Evolutionary conservation across 306 rosid species (phyloP).

Genomic region (Lathyrus sativus): DNA sequence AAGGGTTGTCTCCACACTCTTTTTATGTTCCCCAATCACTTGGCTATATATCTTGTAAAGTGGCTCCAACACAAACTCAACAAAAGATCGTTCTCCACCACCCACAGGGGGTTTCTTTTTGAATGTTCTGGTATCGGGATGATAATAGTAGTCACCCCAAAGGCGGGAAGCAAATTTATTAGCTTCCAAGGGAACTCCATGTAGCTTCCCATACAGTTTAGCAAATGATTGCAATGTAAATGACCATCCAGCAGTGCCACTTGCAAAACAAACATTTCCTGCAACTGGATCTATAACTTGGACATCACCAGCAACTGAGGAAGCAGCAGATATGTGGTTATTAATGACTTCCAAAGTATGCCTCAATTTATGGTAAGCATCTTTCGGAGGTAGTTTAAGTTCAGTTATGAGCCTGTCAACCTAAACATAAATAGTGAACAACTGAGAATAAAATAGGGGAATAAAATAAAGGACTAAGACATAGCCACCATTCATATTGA

Average conservation of each 20-base stretch:
- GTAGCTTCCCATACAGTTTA: constrained; percentile 81
- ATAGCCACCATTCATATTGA: not conserved
- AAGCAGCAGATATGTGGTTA: constrained; percentile 79
- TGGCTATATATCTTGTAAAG: constrained; percentile 93
- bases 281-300: constrained; percentile 88
- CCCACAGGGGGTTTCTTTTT: constrained; percentile 81
- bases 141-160: constrained; percentile 91
- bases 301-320: constrained; percentile 87
- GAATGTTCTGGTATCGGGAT: constrained; percentile 75
- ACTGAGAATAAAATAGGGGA: constrained; percentile 21
- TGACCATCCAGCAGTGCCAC: constrained; percentile 98
- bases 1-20: constrained; percentile 98
- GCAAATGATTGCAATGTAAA: constrained; percentile 94
- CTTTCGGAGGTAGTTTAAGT: constrained; percentile 91
- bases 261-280: constrained; percentile 95
- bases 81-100: constrained; percentile 97
- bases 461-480: not conserved
- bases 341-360: constrained; percentile 92
- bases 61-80: constrained; percentile 91
- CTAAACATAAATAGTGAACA: constrained; percentile 44
- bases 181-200: constrained; percentile 77
- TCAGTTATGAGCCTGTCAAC: constrained; percentile 97
- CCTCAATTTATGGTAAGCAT: constrained; percentile 92
- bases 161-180: constrained; percentile 87
- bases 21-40: constrained; percentile 95